phyloP scores from a whole-genome alignment of 257 asterid genomes.

The Cynanchum wilfordii region DNA sequence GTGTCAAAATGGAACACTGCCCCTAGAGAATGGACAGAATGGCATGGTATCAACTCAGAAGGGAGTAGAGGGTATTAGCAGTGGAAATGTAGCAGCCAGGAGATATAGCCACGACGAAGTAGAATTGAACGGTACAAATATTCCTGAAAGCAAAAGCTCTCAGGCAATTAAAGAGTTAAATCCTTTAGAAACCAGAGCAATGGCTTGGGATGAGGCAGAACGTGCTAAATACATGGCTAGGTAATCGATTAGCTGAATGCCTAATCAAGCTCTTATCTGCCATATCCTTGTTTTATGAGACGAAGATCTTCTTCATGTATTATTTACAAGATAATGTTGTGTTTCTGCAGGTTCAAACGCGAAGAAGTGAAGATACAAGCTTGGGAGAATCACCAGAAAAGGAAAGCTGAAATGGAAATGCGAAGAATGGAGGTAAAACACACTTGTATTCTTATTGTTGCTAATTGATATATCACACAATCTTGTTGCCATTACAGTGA shows the following conservation, averaged over 20 bases:
- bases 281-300: background rate
- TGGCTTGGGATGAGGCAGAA: slow-evolving; percentile 94
- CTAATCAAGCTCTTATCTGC: background rate
- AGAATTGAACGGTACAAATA: slow-evolving; percentile 20
- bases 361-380: slow-evolving; percentile 92
- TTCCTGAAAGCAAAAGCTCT: slow-evolving; percentile 14
- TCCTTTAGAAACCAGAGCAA: slow-evolving; percentile 69
- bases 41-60: slow-evolving; percentile 24
- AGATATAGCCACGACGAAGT: slow-evolving; percentile 36
- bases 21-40: slow-evolving; percentile 25
- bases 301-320: background rate
- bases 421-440: slow-evolving; percentile 65
- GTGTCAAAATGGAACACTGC: slow-evolving; percentile 29
- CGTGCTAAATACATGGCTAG: slow-evolving; percentile 90
- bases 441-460: background rate
- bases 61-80: slow-evolving; percentile 24
- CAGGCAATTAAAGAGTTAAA: slow-evolving; percentile 32
- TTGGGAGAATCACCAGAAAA: slow-evolving; percentile 88
- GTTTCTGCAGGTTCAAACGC: slow-evolving; percentile 60
- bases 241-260: slow-evolving; percentile 23
- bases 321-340: background rate
- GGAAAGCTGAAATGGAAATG: slow-evolving; percentile 87
- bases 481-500: background rate
- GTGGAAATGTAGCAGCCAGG: slow-evolving; percentile 28
- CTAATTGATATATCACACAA: background rate